phyloP scores from a whole-genome alignment of 768 basidiomycete species.

The Cyclocybe cylindracea region DNA sequence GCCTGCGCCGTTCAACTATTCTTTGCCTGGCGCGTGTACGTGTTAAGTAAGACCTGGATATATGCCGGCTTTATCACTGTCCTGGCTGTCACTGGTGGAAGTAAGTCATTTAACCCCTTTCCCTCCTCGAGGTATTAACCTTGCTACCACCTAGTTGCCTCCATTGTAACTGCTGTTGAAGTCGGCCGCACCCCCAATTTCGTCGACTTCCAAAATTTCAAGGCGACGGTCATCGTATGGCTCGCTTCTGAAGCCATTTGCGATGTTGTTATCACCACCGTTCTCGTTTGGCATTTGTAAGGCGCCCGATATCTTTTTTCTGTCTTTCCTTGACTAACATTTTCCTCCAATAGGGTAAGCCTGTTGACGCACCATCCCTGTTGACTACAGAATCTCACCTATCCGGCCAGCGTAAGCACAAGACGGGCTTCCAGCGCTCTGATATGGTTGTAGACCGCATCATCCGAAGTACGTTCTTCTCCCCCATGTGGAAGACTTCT shows the following conservation, averaged over 20 bases:
- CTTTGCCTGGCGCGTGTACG: slow-evolving; percentile 38
- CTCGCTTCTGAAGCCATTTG: slow-evolving; percentile 39
- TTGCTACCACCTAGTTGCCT: slow-evolving; percentile 17
- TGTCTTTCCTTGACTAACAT: neutral
- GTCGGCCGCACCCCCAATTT: slow-evolving; percentile 23
- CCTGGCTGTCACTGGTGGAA: slow-evolving; percentile 16
- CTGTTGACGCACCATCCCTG: neutral
- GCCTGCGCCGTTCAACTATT: slow-evolving; percentile 47
- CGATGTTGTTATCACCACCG: slow-evolving; percentile 43
- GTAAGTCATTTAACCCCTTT: slow-evolving; percentile 14
- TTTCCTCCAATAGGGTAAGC: slow-evolving; percentile 5
- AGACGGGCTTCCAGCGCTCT: slow-evolving; percentile 42
- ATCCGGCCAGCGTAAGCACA: slow-evolving; percentile 32
- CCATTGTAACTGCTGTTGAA: slow-evolving; percentile 28
- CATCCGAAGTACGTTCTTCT: slow-evolving; percentile 31
- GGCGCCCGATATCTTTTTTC: neutral
- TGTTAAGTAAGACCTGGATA: slow-evolving; percentile 22
- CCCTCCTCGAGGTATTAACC: neutral
- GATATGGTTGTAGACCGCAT: slow-evolving; percentile 44
- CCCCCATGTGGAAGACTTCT: neutral
- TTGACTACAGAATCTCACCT: neutral
- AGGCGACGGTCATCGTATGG: slow-evolving; percentile 37
- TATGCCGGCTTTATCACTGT: slow-evolving; percentile 15
- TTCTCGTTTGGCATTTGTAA: slow-evolving; percentile 46
- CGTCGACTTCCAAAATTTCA: slow-evolving; percentile 27